Conservation (phyloP, 257 asterid species). For the Petunia axillaris region DNA sequence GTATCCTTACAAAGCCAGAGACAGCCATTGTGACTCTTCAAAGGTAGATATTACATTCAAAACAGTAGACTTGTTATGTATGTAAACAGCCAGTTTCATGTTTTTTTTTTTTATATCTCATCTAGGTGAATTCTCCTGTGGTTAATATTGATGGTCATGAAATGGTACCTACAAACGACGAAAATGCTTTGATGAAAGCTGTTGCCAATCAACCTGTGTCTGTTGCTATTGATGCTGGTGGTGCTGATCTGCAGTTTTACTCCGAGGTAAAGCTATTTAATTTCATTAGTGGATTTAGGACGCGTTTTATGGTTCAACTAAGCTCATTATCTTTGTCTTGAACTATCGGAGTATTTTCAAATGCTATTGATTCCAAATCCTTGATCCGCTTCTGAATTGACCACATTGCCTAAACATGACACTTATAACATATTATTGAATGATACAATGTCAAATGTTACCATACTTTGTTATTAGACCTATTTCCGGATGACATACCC, state of each 20-base stretch:
- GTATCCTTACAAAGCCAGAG: conserved; percentile 74
- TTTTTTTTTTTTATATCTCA: conserved; percentile 25
- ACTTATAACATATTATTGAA: background rate
- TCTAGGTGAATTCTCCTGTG: conserved; percentile 65
- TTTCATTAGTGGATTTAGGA: background rate
- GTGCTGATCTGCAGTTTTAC: conserved; percentile 72
- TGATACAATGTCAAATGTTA: background rate
- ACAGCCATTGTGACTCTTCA: conserved; percentile 57
- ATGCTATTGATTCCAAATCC: too few species aligned
- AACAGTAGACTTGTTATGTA: background rate
- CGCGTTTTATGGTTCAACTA: too few species aligned
- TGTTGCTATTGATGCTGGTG: conserved; percentile 83
- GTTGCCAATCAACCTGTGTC: conserved; percentile 87
- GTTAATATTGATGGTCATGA: conserved; percentile 83
- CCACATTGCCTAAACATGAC: background rate
- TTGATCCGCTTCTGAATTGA: background rate
- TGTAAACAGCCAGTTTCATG: background rate
- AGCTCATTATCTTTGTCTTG: too few species aligned
- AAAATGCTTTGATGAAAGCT: conserved; percentile 80
- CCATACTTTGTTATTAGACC: background rate
- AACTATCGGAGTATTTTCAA: too few species aligned
- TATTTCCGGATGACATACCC: background rate
- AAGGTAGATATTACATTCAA: conserved; percentile 46
- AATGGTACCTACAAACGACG: conserved; percentile 70
- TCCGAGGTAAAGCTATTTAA: conserved; percentile 54